A percentile compares a stretch with the other conserved stretches of the same genome.
These are phyloP conservation scores for Sphagnum tenellum DNA, from an alignment of 225 moss, liverwort and hornwort species.

Conservation along the genomic window DNA sequence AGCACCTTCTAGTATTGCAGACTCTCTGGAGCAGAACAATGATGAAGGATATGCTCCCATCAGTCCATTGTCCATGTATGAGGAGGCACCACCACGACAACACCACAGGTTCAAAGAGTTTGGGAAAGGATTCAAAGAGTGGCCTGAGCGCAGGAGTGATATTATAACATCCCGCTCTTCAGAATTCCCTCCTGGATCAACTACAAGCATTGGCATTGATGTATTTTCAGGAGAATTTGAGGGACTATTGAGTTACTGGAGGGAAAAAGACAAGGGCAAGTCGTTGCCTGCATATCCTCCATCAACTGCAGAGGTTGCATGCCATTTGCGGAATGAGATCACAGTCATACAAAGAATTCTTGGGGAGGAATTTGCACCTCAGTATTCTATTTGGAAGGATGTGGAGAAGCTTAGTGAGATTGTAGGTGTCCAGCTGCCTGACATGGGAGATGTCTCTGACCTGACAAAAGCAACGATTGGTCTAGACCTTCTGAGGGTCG, in stretches of 20 bases:
- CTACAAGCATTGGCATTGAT: slow-evolving; percentile 7
- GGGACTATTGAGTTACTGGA: slow-evolving; percentile 10
- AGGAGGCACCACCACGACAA: slow-evolving; percentile 9
- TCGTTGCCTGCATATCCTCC: not conserved
- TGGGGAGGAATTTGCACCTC: slow-evolving; percentile 14
- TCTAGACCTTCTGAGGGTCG: slow-evolving; percentile 18
- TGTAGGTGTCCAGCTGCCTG: slow-evolving; percentile 21
- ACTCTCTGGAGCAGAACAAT: not conserved
- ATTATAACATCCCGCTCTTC: not conserved
- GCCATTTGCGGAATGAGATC: slow-evolving; percentile 15
- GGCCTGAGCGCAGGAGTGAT: slow-evolving; percentile 1
- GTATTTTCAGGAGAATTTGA: slow-evolving; percentile 12
- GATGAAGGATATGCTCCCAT: too few relatives aligned
- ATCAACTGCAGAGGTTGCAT: slow-evolving; percentile 19
- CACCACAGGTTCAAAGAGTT: slow-evolving; percentile 4
- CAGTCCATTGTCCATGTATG: slow-evolving; percentile 4
- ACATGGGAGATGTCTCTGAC: slow-evolving; percentile 27
- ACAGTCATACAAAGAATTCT: slow-evolving; percentile 7
- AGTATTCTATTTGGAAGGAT: slow-evolving; percentile 24
- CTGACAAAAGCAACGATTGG: slow-evolving; percentile 21
- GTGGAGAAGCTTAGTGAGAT: slow-evolving; percentile 23
- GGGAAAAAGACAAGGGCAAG: slow-evolving; percentile 10
- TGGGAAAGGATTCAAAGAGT: slow-evolving; percentile 6
- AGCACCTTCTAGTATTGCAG: not conserved
- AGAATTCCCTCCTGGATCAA: slow-evolving; percentile 1